Percentiles rank a stretch among this genome's conserved stretches.
These are phyloP conservation scores for Litchi chinensis DNA, from an alignment of 345 rosid species.

Conservation along the genomic window DNA sequence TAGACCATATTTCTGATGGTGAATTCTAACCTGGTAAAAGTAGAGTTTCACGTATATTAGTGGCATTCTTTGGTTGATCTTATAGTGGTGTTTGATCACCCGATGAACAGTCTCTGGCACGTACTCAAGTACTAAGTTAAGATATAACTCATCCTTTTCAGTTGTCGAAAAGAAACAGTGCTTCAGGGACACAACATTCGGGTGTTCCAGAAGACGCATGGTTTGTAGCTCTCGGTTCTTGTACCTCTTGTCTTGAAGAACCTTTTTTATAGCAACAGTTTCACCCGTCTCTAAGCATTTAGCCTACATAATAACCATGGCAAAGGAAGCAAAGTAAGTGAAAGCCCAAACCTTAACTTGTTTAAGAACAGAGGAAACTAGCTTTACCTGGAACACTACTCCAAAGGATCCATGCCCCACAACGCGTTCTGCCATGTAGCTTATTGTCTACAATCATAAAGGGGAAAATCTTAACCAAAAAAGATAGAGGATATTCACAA, in stretches of 20 bases:
- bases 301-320: conserved; percentile 53
- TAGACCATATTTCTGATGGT: not conserved
- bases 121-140: conserved; percentile 90
- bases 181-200: conserved; percentile 84
- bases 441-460: conserved; percentile 58
- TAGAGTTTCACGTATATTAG: conserved; percentile 88
- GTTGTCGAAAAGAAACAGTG: conserved; percentile 98
- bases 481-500: conserved; percentile 9
- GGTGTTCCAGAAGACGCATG: conserved; percentile 96
- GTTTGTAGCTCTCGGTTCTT: conserved; percentile 98
- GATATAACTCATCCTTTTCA: conserved; percentile 87
- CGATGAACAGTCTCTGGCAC: conserved; percentile 94
- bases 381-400: conserved; percentile 83
- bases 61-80: conserved; percentile 87
- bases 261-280: conserved; percentile 88
- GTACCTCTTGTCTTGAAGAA: conserved; percentile 94
- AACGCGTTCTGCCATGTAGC: conserved; percentile 97
- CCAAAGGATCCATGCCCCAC: conserved; percentile 99
- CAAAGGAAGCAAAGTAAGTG: not conserved
- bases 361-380: not conserved
- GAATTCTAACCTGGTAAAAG: conserved; percentile 68
- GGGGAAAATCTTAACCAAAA: conserved; percentile 9
- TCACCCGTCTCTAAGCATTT: conserved; percentile 97
- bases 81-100: conserved; percentile 83
- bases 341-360: not conserved